Evolutionary conservation across 371 early-diverging fungal genomes (phyloP), one percentile per base, ranked within the genome.

Genomic region (Syncephalastrum monosporum): DNA sequence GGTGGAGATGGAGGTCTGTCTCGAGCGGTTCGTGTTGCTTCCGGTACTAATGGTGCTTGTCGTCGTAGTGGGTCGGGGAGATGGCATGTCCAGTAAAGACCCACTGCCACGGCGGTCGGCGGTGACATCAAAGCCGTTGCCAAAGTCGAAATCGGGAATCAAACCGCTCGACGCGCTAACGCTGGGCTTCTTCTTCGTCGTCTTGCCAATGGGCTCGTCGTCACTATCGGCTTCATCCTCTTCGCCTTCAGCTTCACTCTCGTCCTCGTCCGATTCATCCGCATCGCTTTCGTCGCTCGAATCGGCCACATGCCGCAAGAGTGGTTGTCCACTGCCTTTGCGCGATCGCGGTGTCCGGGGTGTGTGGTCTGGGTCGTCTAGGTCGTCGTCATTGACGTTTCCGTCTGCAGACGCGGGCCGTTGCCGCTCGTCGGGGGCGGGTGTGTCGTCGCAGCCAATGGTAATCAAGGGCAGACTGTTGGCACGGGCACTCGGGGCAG

Each of bases 61-160:
- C 5, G 45, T 16, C 6, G 16, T 45, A 12, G 45, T 19, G 16
- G 16, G 45, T 3, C 19, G 45, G 5, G 16, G 45, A 5, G 47
- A 25, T 2, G 13, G 24, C n/a, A 49, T 46, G 10, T 56, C 56
- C 3, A 48, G 21, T 8, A 56, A 53, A n/a, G 54, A 52, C 23
- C 48, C 41, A 2, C 17, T 42, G 38, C 59, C 52, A 17, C 24
- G 42, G 8, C 42, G 19, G 19, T 33, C 27, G 27, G 7, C 56
- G 10, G 74, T 62, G 6, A 75, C 70, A 56, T 75, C 75, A 50
- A 75, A 72, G 6, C 75, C 72, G 46, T 75, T 75, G n/a, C 75
- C 77, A 62, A 76, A 76, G 42, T 76, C 77, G 54, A 76, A 76
- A 55, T 76, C 77, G 24, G 73, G 77, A 47, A 76, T 73, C 15